Evolutionary conservation across 257 asterid genomes (phyloP), one percentile per base, ranked within the genome.

Genomic region (Penstemon barbatus): DNA sequence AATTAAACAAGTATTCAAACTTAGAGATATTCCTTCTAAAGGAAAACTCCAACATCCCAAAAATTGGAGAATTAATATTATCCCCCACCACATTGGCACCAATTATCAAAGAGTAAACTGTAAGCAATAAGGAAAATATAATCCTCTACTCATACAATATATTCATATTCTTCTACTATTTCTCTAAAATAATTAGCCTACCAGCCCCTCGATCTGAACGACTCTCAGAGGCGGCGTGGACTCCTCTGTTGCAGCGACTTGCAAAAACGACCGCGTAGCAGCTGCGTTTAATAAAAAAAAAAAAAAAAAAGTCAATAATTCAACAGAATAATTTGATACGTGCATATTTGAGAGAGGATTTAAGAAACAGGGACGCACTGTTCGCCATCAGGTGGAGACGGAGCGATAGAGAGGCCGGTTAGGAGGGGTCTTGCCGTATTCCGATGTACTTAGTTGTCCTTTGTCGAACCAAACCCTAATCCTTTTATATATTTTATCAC

Each of bases 141-240:
- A 25, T 25, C 33, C 33, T 25, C 33, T 25, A 25, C 33, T 25
- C 33, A 25, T 25, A 25, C 2, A 25, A 25, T 25, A 25, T 25
- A 25, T 25, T 25, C 33, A 25, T 25, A 25, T 25, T 25, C 33
- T 25, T 25, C 33, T 25, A 25, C 33, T 25, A 36, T 48, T 57
- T 66, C 25, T 45, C 65, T 15, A 18, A 6, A 39, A 13, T 12
- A 40, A 15, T 10, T 40, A 51, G 7, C 83, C 25, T 84, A 93
- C 98, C 92, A 93, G 73, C 67, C 97, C 99, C 83, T 93, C 99
- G 78, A 93, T 93, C 88, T 93, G 99, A 41, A 93, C 99, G 18
- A 87, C 96, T 76, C 97, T 86, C 74, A 93, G 87, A 25, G 97
- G 97, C 63, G 96, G 87, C 49, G 94, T 75, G 8, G 74, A 85